These are phyloP conservation scores for Acanthamoeba triangularis DNA, from an alignment of 208 protist genomes.

Conservation along the genomic window DNA sequence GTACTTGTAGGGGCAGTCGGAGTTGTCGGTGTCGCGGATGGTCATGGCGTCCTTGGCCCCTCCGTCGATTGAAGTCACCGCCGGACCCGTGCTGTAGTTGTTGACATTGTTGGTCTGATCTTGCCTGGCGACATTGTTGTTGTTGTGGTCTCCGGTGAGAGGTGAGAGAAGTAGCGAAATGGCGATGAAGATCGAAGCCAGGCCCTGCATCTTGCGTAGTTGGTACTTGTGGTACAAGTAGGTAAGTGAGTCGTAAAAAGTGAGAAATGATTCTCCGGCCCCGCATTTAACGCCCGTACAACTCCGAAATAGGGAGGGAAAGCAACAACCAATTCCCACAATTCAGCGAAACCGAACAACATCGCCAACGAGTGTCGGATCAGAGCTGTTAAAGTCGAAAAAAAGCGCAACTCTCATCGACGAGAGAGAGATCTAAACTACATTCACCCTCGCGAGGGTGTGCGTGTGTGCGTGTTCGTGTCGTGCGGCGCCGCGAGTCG, in stretches of 20 bases:
- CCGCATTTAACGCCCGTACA: not conserved
- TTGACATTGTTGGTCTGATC: not conserved
- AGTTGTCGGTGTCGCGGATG: not conserved
- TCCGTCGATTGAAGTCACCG: not conserved
- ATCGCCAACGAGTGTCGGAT: too few species aligned
- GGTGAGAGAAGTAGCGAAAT: not conserved
- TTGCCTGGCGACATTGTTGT: too few species aligned
- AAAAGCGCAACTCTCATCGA: too few species aligned
- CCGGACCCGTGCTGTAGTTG: not conserved
- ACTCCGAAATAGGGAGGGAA: not conserved
- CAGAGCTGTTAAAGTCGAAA: too few species aligned
- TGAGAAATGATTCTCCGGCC: too few species aligned
- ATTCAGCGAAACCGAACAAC: not conserved
- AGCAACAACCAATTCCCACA: not conserved
- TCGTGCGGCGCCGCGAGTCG: not conserved
- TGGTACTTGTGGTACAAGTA: too few species aligned
- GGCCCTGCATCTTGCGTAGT: conserved; percentile 8
- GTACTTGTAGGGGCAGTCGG: not conserved
- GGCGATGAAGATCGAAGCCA: not conserved
- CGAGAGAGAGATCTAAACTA: too few species aligned
- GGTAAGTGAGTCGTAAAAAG: too few species aligned
- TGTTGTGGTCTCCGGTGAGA: not conserved
- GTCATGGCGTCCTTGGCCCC: conserved; percentile 20
- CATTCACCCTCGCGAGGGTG: too few species aligned
- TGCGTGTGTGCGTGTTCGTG: too few species aligned